Base-by-base conservation (phyloP, 2,329 filamentous ascomycete species). In the Beauveria sp. region DNA sequence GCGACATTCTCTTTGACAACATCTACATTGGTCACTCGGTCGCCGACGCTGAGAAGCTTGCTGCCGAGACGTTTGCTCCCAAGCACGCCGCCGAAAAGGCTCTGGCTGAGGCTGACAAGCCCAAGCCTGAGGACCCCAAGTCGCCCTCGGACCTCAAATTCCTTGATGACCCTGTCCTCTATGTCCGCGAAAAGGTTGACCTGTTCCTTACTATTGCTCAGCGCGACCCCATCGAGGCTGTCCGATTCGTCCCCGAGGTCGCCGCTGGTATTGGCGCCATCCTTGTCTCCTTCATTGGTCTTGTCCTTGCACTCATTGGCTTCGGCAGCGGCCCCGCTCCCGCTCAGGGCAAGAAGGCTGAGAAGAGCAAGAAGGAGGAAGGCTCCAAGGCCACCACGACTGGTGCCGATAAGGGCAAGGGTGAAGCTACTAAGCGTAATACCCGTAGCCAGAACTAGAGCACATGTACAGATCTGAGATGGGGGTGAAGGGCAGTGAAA, bases 1-100 rank as follows among this genome's bases (percentile, higher is more conserved):
- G 88, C 76, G 90, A 97, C 74, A 98, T 99, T 70, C 88, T 97
- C 71, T 98, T 99, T 72, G 91, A 98, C 86, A 99, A 99, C 88
- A 96, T 99, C 83, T 99, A 98, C 86, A 92, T 99, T 75, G 95
- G 95, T 66, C 95, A 99, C 87, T 98, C 93, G 22, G 76, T 95
- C 69, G 91, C 91, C 73, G 95, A 99, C 69, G 95, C 95, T 65
- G 87, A 89, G 77, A 89, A 93, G 80, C 83, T 99, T 72, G 89
- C 91, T 70, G 83, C 89, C 67, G 91, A 96, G 84, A 91, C 91
- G 61, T 99, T 93, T 76, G 88, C 91, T 72, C 79, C 91, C 79
- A 99, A 99, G 90, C 83, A 87, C 75, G 81, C 87, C 61, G 80
- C 90, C 57, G 95, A 99, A 83, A 84, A 89, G 81, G 85, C 88